Base-by-base conservation (phyloP, 1,284 basidiomycete species). In the Trichosporon inkin region DNA sequence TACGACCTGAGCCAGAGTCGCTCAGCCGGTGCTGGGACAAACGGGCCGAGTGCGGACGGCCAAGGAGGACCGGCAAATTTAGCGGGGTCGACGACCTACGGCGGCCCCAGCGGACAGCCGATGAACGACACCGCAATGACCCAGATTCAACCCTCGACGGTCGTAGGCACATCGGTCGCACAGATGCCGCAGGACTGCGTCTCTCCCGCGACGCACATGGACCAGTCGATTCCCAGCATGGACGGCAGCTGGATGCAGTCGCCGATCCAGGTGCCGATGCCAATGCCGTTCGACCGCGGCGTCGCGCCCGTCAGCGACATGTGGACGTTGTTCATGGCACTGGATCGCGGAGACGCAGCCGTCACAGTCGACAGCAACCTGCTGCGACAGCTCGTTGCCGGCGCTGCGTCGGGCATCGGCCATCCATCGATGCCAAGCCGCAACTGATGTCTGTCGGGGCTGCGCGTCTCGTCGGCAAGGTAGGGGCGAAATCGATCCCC, bases 301-400 rank as follows among this genome's bases (percentile, higher is more conserved):
- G 53, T 47, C 5, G 11, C 36, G 8, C 58, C 60, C 1, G 56
- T 61, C 16, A 39, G 40, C 40, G 53, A 59, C 44, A 41, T 60
- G 40, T 64, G 61, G 61, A 36, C 39, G 1, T 44, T 63, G 2
- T 56, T 61, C 28, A 39, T 62, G 34, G 60, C 56, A 13, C 59
- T 66, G 8, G 62, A 64, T 22, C 58, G 60, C 20, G 65, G 65
- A 1, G 51, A 64, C 24, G 49, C 20, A 11, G 55, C 44, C 24
- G 57, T 66, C 16, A 54, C 53, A 35, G 62, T 66, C 32, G 39
- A 39, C 17, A 38, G 60, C 8, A 38, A 35, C 14, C 41, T 66
- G n/a, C 55, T 66, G 24, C 52, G 65, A 1, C 57, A 62, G 53
- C 52, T 66, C 4, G 19, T 58, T 8, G 52, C 52, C 40, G 44